Evolutionary conservation across 345 rosid genomes (phyloP).

Genomic region (Citropsis articulata): DNA sequence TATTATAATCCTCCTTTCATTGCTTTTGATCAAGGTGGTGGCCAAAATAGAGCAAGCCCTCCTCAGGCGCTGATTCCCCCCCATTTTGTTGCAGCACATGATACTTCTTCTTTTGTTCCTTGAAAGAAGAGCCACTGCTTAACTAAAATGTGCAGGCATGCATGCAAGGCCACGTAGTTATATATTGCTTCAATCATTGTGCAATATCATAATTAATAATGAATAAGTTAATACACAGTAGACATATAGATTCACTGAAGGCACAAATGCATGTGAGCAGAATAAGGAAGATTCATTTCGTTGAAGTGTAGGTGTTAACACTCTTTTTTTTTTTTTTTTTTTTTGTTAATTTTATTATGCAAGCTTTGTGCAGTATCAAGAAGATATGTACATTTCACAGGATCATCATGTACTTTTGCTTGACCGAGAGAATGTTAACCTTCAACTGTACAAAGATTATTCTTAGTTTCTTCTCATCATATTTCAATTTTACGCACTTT

Average conservation of each 20-base stretch:
- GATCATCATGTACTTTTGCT: background rate
- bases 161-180: too few relatives aligned
- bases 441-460: constrained; percentile 29
- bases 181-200: background rate
- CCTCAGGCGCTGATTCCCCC: constrained; percentile 37
- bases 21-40: constrained; percentile 57
- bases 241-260: background rate
- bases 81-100: constrained; percentile 69
- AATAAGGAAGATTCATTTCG: constrained; percentile 15
- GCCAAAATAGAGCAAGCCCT: constrained; percentile 44
- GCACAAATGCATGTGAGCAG: constrained; percentile 4
- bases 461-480: background rate
- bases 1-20: constrained; percentile 59
- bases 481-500: too few relatives aligned
- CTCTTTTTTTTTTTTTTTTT: too few relatives aligned
- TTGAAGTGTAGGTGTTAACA: background rate
- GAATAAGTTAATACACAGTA: constrained; percentile 6
- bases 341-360: background rate
- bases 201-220: background rate
- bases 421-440: constrained; percentile 18
- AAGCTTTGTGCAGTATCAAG: constrained; percentile 22
- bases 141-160: background rate
- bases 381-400: constrained; percentile 17
- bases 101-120: constrained; percentile 58
- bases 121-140: constrained; percentile 16